Evolutionary conservation across 768 basidiomycete species (phyloP), one percentile per base, ranked within the genome.

Genomic region (Cystofilobasidium bisporidii): DNA sequence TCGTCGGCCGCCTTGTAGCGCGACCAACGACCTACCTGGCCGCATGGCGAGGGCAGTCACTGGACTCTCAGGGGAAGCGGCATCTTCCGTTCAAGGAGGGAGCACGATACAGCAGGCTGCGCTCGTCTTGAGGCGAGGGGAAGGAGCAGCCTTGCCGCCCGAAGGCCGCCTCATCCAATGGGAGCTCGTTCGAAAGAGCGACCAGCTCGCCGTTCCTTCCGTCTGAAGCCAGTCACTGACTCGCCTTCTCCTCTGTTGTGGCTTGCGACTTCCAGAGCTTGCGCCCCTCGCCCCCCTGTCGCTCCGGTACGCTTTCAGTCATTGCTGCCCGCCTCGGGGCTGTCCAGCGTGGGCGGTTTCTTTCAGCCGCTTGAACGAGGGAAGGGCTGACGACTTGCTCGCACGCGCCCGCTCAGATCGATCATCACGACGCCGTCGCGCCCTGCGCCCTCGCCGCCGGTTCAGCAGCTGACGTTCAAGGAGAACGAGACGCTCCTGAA

Each of bases 401-500:
- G 14, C n/a, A 5, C 18, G 5, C 20, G 24, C 55, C 15, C 55
- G 55, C 9, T 17, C 59, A 66, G 65, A 53, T 53, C 65, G 32
- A 58, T 66, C 36, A 24, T 66, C 47, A 66, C 65, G 24, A 66
- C 65, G 18, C 65, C 67, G 47, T 26, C 56, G 17, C 62, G 61
- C 8, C 36, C 66, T 18, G 14, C 67, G 48, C 24, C 66, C 43
- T 22, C 48, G 41, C 36, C 64, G n/a, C 36, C 77, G 38, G 78
- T 78, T 12, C 65, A 77, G 63, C n/a, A 71, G 20, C 61, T 79
- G 50, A 71, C 73, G 11, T 36, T 71, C 15, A 56, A 67, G 33
- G 75, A 79, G 66, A 74, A 73, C 65, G 66, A 75, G 40, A 81
- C 80, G 5, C 87, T 91, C 71, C 81, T 97, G 73, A 94, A 98